These are phyloP conservation scores for Penicillium malachiteum DNA, from an alignment of 495 filamentous ascomycete genomes.

Conservation along the genomic window DNA sequence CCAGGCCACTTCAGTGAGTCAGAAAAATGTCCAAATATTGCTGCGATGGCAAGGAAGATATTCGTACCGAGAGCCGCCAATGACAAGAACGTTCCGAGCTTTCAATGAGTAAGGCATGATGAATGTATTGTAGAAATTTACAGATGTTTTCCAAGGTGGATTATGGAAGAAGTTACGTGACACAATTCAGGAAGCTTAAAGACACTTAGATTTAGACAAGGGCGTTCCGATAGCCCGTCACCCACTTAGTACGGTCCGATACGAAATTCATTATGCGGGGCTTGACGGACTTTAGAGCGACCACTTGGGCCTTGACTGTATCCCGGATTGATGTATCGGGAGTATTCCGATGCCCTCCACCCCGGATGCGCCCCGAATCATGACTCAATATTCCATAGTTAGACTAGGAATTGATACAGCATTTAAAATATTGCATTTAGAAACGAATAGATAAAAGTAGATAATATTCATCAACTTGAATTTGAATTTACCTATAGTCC, in stretches of 20 bases:
- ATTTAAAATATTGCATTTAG: neutral
- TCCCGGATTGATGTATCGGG: constrained; percentile 3
- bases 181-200: no score
- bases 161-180: no score
- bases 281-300: no score
- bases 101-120: constrained; percentile 63
- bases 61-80: constrained; percentile 63
- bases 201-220: neutral
- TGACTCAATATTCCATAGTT: neutral
- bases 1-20: constrained; percentile 54
- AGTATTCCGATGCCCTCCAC: constrained; percentile 10
- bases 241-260: neutral
- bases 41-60: neutral
- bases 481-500: no score
- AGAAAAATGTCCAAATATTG: neutral
- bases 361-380: neutral
- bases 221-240: neutral
- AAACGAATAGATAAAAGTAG: no score
- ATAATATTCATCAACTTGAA: no score
- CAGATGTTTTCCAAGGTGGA: neutral
- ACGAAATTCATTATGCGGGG: constrained; percentile 4
- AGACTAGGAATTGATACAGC: neutral
- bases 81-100: constrained; percentile 64
- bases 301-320: no score
- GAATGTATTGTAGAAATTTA: neutral